phyloP scores from a whole-genome alignment of 345 rosid species.

The Erucastrum elatum region DNA sequence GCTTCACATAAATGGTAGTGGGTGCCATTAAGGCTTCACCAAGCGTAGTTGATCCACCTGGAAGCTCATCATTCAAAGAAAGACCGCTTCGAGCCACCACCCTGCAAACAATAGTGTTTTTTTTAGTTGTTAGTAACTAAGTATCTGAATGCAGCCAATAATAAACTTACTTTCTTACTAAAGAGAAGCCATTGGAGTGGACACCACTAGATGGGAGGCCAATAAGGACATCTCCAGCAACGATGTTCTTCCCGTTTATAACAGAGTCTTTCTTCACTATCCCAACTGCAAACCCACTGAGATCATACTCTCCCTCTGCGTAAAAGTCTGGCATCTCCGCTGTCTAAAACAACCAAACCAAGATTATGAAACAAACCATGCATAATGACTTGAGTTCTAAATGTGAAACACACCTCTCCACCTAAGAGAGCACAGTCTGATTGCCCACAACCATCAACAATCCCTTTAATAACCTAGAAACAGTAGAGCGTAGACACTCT shows the following conservation, averaged over 20 bases:
- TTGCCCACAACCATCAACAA: conserved; percentile 86
- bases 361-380: not conserved
- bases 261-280: conserved; percentile 73
- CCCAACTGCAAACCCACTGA: conserved; percentile 94
- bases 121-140: not conserved
- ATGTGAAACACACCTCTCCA: conserved; percentile 66
- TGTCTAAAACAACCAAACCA: conserved; percentile 48
- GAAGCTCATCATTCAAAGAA: conserved; percentile 66
- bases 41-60: conserved; percentile 56
- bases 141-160: not conserved
- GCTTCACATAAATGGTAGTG: conserved; percentile 80
- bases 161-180: conserved; percentile 64
- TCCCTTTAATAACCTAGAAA: conserved; percentile 75
- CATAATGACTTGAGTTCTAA: not conserved
- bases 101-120: conserved; percentile 41
- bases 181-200: conserved; percentile 95
- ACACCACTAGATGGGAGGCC: conserved; percentile 94
- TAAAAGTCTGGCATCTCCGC: conserved; percentile 98
- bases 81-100: conserved; percentile 67
- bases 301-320: conserved; percentile 80
- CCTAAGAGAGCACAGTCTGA: conserved; percentile 84
- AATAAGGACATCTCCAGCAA: conserved; percentile 72
- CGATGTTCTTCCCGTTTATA: conserved; percentile 81
- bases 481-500: not conserved
- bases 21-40: conserved; percentile 96